phyloP scores from a whole-genome alignment of 345 rosid species.

The Pistacia atlantica region DNA sequence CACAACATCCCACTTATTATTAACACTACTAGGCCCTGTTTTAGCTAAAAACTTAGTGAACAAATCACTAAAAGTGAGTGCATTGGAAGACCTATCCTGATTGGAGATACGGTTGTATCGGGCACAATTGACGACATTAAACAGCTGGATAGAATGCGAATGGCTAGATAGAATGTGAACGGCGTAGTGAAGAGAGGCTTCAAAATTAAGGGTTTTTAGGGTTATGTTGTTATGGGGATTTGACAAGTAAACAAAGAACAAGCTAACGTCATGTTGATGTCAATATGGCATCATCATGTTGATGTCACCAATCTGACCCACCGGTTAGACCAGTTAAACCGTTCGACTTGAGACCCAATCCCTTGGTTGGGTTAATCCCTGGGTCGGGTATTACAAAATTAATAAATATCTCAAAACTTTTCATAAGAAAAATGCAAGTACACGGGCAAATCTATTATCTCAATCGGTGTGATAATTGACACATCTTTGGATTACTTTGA shows the following conservation, averaged over 20 bases:
- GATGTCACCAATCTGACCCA: no score
- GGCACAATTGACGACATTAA: conserved; percentile 74
- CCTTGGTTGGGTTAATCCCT: no score
- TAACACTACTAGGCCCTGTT: conserved; percentile 81
- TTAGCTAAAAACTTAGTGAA: conserved; percentile 80
- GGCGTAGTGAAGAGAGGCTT: conserved; percentile 70
- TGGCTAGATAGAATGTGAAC: conserved; percentile 43
- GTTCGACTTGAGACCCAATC: no score
- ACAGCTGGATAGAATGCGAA: conserved; percentile 60
- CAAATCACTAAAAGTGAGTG: conserved; percentile 83
- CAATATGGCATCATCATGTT: no score
- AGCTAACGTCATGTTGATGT: no score
- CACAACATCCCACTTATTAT: conserved; percentile 90
- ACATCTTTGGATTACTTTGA: no score
- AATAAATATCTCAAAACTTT: no score
- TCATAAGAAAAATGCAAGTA: no score
- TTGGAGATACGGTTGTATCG: conserved; percentile 93
- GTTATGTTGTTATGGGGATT: conserved; percentile 20
- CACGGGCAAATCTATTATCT: no score
- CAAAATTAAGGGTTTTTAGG: conserved; percentile 49
- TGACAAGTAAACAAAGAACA: conserved; percentile 74
- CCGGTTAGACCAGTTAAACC: no score
- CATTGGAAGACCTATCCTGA: conserved; percentile 84
- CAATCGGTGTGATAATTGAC: no score
- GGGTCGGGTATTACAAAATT: no score